phyloP scores from a whole-genome alignment of 148 eudicot genomes.

The Rhododendron molle region DNA sequence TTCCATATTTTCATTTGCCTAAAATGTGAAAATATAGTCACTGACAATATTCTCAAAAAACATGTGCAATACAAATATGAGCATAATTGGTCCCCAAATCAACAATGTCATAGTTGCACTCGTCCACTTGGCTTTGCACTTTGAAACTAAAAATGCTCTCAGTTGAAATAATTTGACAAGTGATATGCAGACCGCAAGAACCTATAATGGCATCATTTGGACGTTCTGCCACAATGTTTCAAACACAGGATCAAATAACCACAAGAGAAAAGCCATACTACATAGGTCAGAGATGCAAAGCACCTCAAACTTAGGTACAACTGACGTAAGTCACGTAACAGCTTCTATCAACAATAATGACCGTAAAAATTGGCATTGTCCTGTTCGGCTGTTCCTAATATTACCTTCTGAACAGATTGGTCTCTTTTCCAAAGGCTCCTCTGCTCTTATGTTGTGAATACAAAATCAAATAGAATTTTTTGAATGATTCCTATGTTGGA shows the following conservation, averaged over 20 bases:
- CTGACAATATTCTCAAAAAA: neutral
- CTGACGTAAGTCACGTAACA: neutral
- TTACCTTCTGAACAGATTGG: neutral
- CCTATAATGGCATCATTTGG: neutral
- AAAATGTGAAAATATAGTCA: conserved; percentile 16
- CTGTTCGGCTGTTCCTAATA: neutral
- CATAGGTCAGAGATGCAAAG: neutral
- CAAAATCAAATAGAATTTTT: neutral
- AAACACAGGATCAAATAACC: neutral
- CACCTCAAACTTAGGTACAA: neutral
- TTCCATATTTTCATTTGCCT: conserved; percentile 97
- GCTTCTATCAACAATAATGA: neutral
- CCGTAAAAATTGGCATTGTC: neutral
- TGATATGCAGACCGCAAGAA: neutral
- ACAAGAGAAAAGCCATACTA: neutral
- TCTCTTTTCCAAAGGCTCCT: too few relatives aligned
- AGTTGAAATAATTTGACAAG: neutral
- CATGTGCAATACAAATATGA: neutral
- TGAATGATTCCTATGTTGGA: neutral
- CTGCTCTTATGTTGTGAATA: neutral
- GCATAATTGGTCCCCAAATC: neutral
- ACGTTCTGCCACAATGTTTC: neutral
- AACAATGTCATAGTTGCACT: neutral
- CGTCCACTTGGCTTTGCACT: neutral
- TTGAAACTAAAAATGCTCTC: neutral